These are phyloP conservation scores for Malassezia yamatoensis DNA, from an alignment of 1,284 basidiomycete genomes.

Conservation along the genomic window DNA sequence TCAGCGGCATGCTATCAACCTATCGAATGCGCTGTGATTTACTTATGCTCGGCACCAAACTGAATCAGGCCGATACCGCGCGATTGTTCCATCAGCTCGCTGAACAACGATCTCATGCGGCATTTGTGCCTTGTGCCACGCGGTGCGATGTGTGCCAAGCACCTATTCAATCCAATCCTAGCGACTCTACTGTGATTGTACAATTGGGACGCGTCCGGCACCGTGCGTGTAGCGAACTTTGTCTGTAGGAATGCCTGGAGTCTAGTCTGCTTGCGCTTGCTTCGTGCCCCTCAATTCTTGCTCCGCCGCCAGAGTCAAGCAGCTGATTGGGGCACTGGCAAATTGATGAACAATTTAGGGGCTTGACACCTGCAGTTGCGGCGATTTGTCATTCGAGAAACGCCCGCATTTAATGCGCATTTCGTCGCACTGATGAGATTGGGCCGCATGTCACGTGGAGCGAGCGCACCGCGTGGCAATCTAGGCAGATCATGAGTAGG, in stretches of 20 bases:
- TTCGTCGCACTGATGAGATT: no score
- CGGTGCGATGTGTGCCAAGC: background rate
- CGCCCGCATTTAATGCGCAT: no score
- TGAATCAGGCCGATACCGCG: constrained; percentile 6
- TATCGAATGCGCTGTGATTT: constrained; percentile 84
- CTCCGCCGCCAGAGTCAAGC: no score
- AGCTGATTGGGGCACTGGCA: background rate
- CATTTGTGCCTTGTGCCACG: background rate
- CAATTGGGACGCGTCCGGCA: no score
- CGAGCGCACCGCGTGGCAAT: no score
- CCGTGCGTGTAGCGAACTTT: no score
- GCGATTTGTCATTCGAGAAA: background rate
- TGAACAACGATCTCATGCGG: constrained; percentile 3
- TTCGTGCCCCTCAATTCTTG: no score
- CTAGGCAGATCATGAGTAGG: background rate
- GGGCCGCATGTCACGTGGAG: background rate
- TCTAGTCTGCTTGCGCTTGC: no score
- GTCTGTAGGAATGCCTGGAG: no score
- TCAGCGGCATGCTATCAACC: constrained; percentile 85
- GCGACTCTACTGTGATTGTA: no score
- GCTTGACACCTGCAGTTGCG: background rate
- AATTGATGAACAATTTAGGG: background rate
- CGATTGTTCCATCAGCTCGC: constrained; percentile 16
- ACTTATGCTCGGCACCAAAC: constrained; percentile 50
- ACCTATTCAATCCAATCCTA: background rate